phyloP scores from a whole-genome alignment of 148 eudicot genomes.

The Rhododendron ovatum region DNA sequence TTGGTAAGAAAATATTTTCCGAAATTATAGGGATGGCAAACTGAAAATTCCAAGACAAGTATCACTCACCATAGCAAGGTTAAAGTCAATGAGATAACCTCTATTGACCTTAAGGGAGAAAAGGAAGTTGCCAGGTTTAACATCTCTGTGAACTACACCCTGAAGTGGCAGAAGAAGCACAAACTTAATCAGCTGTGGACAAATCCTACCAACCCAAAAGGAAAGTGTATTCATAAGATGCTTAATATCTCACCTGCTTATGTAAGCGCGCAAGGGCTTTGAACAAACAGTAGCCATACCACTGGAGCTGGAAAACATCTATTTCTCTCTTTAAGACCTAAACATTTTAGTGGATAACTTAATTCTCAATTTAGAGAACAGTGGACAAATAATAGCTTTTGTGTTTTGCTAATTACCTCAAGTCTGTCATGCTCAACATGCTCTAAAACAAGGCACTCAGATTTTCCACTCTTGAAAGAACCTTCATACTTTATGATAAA shows the following conservation, averaged over 20 bases:
- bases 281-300: constrained; percentile 92
- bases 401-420: constrained; percentile 44
- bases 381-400: not conserved
- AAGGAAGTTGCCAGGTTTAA: constrained; percentile 93
- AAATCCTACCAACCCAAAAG: not conserved
- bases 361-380: not conserved
- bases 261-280: constrained; percentile 81
- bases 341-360: not conserved
- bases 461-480: constrained; percentile 49
- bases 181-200: constrained; percentile 4
- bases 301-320: constrained; percentile 55
- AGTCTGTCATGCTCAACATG: constrained; percentile 87
- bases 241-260: constrained; percentile 52
- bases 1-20: not conserved
- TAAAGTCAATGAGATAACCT: constrained; percentile 89
- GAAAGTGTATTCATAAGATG: not conserved
- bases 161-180: constrained; percentile 26
- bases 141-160: constrained; percentile 84
- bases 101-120: constrained; percentile 53
- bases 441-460: constrained; percentile 82
- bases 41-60: not conserved
- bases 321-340: constrained; percentile 74
- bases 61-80: constrained; percentile 67
- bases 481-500: constrained; percentile 56
- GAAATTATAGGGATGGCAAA: not conserved